Conservation (phyloP, 768 basidiomycete species). For the Suillus subalutaceus region DNA sequence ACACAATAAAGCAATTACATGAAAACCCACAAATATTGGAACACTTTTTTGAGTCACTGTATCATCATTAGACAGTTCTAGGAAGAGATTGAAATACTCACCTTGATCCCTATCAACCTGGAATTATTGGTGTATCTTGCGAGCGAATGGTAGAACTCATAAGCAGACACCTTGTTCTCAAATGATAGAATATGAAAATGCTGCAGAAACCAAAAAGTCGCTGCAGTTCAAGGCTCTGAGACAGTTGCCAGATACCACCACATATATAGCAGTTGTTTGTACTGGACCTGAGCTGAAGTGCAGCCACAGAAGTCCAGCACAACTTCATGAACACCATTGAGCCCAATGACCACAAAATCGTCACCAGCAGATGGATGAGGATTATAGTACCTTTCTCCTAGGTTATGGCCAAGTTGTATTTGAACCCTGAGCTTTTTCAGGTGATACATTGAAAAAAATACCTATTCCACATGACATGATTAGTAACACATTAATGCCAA, state of each 20-base stretch:
- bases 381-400: conserved; percentile 17
- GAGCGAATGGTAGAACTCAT: conserved; percentile 33
- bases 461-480: conserved; percentile 19
- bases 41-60: too few relatives aligned
- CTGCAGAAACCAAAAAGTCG: conserved; percentile 31
- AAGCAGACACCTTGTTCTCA: conserved; percentile 29
- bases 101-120: conserved; percentile 19
- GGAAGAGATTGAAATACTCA: conserved; percentile 2
- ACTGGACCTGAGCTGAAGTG: conserved; percentile 6
- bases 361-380: conserved; percentile 13
- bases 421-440: conserved; percentile 26
- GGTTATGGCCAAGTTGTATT: conserved; percentile 28
- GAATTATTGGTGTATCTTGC: conserved; percentile 33
- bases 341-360: conserved; percentile 29
- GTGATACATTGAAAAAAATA: conserved; percentile 15
- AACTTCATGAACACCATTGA: conserved; percentile 26
- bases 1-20: too few relatives aligned
- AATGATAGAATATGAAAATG: conserved; percentile 31
- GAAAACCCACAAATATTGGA: too few relatives aligned
- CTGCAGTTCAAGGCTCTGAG: conserved; percentile 26
- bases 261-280: conserved; percentile 14
- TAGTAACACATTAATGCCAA: background rate
- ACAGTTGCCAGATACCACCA: conserved; percentile 19
- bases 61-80: background rate
- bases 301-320: conserved; percentile 19